Base-by-base conservation (phyloP, 768 basidiomycete species). In the Suillus occidentalis region DNA sequence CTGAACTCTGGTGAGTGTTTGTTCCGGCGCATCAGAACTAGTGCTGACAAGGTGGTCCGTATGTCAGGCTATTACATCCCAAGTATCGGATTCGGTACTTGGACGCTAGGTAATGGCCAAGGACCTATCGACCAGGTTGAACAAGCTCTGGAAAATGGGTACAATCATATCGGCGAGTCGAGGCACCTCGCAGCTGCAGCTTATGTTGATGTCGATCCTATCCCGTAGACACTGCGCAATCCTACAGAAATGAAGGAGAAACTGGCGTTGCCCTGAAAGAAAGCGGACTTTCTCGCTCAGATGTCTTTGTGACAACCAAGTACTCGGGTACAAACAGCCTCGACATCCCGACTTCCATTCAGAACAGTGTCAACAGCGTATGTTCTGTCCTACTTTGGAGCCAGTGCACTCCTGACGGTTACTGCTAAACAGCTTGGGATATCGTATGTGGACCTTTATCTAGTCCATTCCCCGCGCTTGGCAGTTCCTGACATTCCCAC, bases 271-370 rank as follows among this genome's bases (percentile, higher is more conserved):
- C 70, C 71, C 9, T 70, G 72, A 79, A 77, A 25, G 84, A 89
- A 66, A 87, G 84, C 66, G 87, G 87, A 1, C 79, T 87, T 12
- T 69, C 79, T 45, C 82, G 88, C 22, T 63, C 79, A 13, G 85
- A 88, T 1, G 67, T 90, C 34, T 90, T 81, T 72, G 82, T 91
- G 67, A 90, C 88, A 1, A 89, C 88, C 40, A 89, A 89, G 68
- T 89, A 82, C 69, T 86, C 86, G 12, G 85, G 85, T 2, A 60
- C 75, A 60, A 71, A 82, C 58, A 83, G 82, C 1, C 73, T 86
- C 60, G 83, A 84, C 65, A 84, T 87, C 31, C 79, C 80, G 63
- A 84, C 82, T 2, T 87, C 86, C 9, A 85, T 88, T 50, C 71
- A 80, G 31, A 81, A 87, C 68, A 88, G 86, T 61, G 69, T 90